Evolutionary conservation across 345 rosid genomes (phyloP).

Genomic region (Rubroshorea leprosula): DNA sequence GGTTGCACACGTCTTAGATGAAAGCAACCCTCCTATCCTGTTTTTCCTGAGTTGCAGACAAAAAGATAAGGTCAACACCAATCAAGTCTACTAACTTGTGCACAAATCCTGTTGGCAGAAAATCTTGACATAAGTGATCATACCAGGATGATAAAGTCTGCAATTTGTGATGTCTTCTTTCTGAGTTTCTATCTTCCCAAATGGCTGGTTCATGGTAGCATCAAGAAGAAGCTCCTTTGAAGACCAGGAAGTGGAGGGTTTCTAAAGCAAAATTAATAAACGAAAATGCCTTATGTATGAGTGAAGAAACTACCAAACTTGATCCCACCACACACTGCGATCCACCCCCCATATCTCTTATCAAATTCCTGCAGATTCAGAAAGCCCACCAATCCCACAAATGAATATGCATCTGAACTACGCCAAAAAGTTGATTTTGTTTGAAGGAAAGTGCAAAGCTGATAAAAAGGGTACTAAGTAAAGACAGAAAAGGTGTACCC

Average conservation of each 20-base stretch:
- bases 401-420: too few species aligned
- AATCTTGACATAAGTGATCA: background rate
- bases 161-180: too few species aligned
- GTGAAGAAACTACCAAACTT: conserved; percentile 48
- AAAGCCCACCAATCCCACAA: conserved; percentile 5
- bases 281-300: conserved; percentile 38
- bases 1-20: too few species aligned
- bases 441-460: too few species aligned
- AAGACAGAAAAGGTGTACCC: too few species aligned
- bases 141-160: background rate
- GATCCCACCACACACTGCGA: conserved; percentile 57
- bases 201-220: too few species aligned
- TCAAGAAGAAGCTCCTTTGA: conserved; percentile 38
- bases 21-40: background rate
- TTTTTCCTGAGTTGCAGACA: background rate
- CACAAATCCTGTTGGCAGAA: conserved; percentile 1
- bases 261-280: conserved; percentile 43
- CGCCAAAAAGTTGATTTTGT: too few species aligned
- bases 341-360: conserved; percentile 32
- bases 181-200: background rate
- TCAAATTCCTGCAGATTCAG: conserved; percentile 42
- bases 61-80: conserved; percentile 2
- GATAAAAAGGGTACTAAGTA: too few species aligned
- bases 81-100: background rate
- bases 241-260: conserved; percentile 46